Evolutionary conservation across 495 filamentous ascomycete genomes (phyloP), one percentile per base, ranked within the genome.

Genomic region (Podospora pseudopauciseta): DNA sequence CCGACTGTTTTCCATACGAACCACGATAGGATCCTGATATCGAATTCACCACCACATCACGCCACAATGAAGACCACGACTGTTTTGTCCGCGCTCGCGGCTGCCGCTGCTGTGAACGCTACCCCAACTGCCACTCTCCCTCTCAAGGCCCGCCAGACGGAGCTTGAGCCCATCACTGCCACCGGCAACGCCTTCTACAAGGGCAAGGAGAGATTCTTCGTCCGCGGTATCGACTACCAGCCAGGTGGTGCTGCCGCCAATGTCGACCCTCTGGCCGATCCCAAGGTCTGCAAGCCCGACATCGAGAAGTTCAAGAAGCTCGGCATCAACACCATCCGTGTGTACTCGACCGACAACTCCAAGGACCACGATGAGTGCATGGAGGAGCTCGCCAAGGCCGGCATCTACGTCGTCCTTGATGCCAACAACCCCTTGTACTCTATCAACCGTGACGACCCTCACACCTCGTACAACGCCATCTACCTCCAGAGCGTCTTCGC

Each of bases 401-500:
- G 91, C 68, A 97, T 98, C 83, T 98, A 98, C 84, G 86, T 97
- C 23, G 90, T 95, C 20, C 84, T 97, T 60, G 94, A 97, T 73
- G 85, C 85, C 79, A 87, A 87, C 81, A 78, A 78, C 74, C 76
- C 76, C n/a, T 11, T 27, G 53, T 75, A 78, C 67, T 75, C 74
- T 30, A 75, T 78, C 71, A 76, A 78, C 71, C 74, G 73, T 59
- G 65, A 62, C 11, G 68, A 88, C 20, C 93, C 94, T 57, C 82
- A 78, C 15, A 76, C 79, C 3, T 97, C 94, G 9, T 99, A 99
- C 88, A 99, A 97, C 78, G 85, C 88, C 64, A 87, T 87, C 63
- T 99, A 99, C 74, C 86, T 97, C 30, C 93, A 97, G 81, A 94
- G 90, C 81, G 82, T 97, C 77, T 98, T 98, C 76, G 91, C 94